These are phyloP conservation scores for Ampelomyces quisqualis DNA, from an alignment of 2,329 filamentous ascomycete genomes.

Conservation along the genomic window DNA sequence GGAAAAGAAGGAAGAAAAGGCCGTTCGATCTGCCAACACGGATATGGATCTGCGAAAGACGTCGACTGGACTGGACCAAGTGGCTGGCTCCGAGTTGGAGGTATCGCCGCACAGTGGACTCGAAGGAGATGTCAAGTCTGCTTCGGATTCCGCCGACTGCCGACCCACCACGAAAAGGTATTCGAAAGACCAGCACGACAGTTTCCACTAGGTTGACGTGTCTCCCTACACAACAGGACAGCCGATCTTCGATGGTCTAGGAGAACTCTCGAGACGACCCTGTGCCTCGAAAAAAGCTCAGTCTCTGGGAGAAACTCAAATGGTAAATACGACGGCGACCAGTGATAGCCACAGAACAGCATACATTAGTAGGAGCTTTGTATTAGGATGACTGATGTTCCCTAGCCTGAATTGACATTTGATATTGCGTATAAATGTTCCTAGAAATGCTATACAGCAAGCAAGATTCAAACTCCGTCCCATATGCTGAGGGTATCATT, in stretches of 20 bases:
- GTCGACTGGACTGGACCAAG: background rate
- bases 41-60: background rate
- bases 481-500: slow-evolving; percentile 14
- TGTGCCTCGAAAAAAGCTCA: background rate
- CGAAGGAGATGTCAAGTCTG: too few species aligned
- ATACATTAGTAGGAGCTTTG: too few species aligned
- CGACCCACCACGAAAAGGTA: background rate
- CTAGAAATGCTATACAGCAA: background rate
- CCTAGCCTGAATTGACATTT: background rate
- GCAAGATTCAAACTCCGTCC: slow-evolving; percentile 5
- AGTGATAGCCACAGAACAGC: too few species aligned
- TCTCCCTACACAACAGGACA: background rate
- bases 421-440: background rate
- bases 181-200: background rate
- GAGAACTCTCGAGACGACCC: background rate
- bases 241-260: background rate
- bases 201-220: too few species aligned
- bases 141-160: too few species aligned
- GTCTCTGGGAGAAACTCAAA: background rate
- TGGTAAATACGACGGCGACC: background rate
- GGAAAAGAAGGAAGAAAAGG: background rate
- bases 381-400: background rate
- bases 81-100: too few species aligned
- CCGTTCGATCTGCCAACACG: background rate
- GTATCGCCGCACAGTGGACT: too few species aligned